Percentiles rank a stretch among this genome's conserved stretches.
Conservation (phyloP, 768 basidiomycete genomes). For the Gelatoporia subvermispora region DNA sequence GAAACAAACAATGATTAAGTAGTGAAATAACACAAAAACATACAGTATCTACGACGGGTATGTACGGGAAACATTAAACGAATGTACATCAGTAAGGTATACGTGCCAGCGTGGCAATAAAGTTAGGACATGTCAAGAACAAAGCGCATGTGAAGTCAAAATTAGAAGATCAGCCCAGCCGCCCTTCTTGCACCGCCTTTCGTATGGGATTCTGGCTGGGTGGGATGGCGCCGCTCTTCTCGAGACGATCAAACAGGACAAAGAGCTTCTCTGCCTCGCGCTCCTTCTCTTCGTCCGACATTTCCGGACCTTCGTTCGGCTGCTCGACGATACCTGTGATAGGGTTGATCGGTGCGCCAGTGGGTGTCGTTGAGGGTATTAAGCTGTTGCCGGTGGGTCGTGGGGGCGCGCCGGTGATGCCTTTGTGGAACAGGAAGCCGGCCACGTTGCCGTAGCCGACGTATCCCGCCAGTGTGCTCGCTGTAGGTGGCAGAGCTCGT, state of each 20-base stretch:
- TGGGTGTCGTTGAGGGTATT: slow-evolving; percentile 24
- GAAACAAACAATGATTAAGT: too few species aligned
- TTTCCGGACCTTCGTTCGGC: slow-evolving; percentile 39
- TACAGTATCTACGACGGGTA: too few species aligned
- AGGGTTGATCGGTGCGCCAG: slow-evolving; percentile 61
- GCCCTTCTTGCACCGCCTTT: slow-evolving; percentile 55
- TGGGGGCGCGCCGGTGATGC: slow-evolving; percentile 62
- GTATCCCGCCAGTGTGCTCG: slow-evolving; percentile 65
- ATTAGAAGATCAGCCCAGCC: slow-evolving; percentile 20
- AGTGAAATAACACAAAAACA: too few species aligned
- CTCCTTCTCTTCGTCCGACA: slow-evolving; percentile 97
- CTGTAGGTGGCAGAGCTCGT: slow-evolving; percentile 28
- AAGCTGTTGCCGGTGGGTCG: slow-evolving; percentile 28
- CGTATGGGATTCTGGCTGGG: slow-evolving; percentile 68
- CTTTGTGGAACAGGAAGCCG: slow-evolving; percentile 90
- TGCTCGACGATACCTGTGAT: slow-evolving; percentile 73
- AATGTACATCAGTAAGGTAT: too few species aligned
- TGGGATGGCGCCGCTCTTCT: slow-evolving; percentile 66
- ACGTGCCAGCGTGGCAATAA: neutral
- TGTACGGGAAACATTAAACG: too few species aligned
- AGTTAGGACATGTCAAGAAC: slow-evolving; percentile 7
- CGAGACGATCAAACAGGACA: slow-evolving; percentile 85
- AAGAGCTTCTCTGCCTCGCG: slow-evolving; percentile 89
- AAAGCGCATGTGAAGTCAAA: slow-evolving; percentile 1
- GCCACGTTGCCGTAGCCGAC: slow-evolving; percentile 96